Conservation (phyloP, 2,329 filamentous ascomycete species). For the Fusarium sp. region DNA sequence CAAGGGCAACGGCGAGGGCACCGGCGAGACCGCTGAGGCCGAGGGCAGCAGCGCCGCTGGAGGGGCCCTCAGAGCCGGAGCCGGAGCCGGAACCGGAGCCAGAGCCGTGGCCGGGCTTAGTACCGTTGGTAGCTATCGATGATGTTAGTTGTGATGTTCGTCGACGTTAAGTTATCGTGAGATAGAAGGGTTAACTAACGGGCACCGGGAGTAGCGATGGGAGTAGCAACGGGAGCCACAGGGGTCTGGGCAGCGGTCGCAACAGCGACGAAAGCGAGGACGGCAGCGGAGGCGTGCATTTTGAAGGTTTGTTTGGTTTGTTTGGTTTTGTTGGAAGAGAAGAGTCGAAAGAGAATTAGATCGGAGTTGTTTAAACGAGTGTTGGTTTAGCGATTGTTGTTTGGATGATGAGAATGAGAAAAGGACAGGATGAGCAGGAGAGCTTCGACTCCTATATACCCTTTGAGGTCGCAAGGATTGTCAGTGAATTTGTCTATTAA, state of each 20-base stretch:
- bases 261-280: constrained; percentile 44
- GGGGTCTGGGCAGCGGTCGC: constrained; percentile 39
- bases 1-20: constrained; percentile 39
- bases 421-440: constrained; percentile 14
- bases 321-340: constrained; percentile 7
- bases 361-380: constrained; percentile 29
- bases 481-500: constrained; percentile 10
- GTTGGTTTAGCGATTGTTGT: constrained; percentile 35
- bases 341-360: constrained; percentile 19
- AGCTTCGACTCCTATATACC: constrained; percentile 38
- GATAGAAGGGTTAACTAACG: constrained; percentile 27
- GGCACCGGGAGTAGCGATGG: constrained; percentile 32
- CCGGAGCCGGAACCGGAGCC: constrained; percentile 21
- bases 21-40: constrained; percentile 41
- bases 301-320: constrained; percentile 30
- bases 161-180: constrained; percentile 12
- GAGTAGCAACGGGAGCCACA: constrained; percentile 33
- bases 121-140: constrained; percentile 30
- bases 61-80: constrained; percentile 11
- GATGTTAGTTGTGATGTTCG: constrained; percentile 19
- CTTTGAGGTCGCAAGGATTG: constrained; percentile 26
- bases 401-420: constrained; percentile 21
- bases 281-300: constrained; percentile 43
- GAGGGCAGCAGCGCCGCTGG: constrained; percentile 36
- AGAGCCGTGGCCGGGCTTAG: constrained; percentile 21